Evolutionary conservation across 2,329 filamentous ascomycete genomes (phyloP).

Genomic region (Aspergillus tanneri): DNA sequence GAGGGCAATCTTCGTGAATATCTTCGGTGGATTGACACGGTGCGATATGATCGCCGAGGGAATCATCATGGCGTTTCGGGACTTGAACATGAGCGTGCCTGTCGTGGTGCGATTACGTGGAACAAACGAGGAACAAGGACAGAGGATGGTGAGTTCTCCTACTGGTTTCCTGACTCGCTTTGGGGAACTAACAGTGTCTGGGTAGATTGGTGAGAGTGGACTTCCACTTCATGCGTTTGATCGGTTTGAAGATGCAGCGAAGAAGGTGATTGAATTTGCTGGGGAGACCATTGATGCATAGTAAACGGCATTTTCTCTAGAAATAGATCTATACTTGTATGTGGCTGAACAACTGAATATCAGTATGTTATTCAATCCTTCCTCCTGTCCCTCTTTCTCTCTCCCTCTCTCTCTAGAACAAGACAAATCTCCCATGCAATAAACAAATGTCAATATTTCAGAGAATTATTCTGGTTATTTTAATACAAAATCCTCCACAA

Average conservation of each 20-base stretch:
- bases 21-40: slow-evolving; percentile 68
- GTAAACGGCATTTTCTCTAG: not conserved
- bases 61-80: slow-evolving; percentile 69
- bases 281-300: not conserved
- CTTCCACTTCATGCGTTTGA: slow-evolving; percentile 70
- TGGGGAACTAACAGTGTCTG: slow-evolving; percentile 8
- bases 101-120: slow-evolving; percentile 76
- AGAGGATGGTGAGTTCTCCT: slow-evolving; percentile 55
- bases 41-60: slow-evolving; percentile 81
- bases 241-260: slow-evolving; percentile 70
- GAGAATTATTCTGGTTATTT: too few species aligned
- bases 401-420: too few species aligned
- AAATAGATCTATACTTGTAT: not conserved
- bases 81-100: slow-evolving; percentile 65
- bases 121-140: slow-evolving; percentile 70
- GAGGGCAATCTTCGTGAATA: slow-evolving; percentile 69
- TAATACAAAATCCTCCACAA: too few species aligned
- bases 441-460: too few species aligned
- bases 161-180: not conserved
- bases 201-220: slow-evolving; percentile 63
- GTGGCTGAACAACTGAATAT: not conserved
- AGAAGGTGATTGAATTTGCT: slow-evolving; percentile 63
- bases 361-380: too few species aligned
- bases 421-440: too few species aligned
- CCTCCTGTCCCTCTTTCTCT: too few species aligned